These are phyloP conservation scores for Mycotypha africana DNA, from an alignment of 371 early-diverging fungal species.

Conservation along the genomic window DNA sequence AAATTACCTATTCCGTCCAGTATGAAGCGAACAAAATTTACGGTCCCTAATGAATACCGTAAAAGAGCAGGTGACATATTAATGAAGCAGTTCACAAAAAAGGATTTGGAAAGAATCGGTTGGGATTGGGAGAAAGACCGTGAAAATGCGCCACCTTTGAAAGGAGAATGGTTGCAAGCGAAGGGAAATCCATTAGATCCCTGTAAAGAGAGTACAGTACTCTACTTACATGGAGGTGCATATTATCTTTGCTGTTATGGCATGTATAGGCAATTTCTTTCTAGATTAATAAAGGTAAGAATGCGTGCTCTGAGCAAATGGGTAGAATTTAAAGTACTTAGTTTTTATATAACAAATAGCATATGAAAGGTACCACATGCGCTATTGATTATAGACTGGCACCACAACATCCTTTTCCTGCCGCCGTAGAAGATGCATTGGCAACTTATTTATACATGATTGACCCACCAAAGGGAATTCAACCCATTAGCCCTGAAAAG, in stretches of 20 bases:
- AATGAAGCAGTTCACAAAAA: conserved; percentile 7
- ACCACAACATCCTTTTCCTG: conserved; percentile 81
- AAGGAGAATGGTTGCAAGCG: conserved; percentile 36
- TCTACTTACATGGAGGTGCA: conserved; percentile 74
- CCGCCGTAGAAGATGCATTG: conserved; percentile 71
- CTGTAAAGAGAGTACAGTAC: conserved; percentile 19
- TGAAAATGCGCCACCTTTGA: conserved; percentile 12
- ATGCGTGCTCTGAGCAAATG: too few relatives aligned
- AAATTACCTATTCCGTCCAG: conserved; percentile 25
- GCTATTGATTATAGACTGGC: conserved; percentile 76
- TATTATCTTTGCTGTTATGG: conserved; percentile 50
- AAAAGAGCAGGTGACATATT: conserved; percentile 22
- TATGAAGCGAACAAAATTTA: conserved; percentile 14
- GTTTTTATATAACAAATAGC: conserved; percentile 3
- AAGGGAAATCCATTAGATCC: conserved; percentile 11
- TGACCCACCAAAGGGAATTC: conserved; percentile 40
- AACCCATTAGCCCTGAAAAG: conserved; percentile 50
- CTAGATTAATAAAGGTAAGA: conserved; percentile 40
- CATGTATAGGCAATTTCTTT: conserved; percentile 39
- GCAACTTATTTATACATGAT: conserved; percentile 68
- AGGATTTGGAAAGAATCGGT: conserved; percentile 24
- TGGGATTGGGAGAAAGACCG: conserved; percentile 38
- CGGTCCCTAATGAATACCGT: conserved; percentile 23
- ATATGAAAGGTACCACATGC: conserved; percentile 27
- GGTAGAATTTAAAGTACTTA: too few relatives aligned